Evolutionary conservation across 257 asterid species (phyloP).

Genomic region (Nicotiana otophora): DNA sequence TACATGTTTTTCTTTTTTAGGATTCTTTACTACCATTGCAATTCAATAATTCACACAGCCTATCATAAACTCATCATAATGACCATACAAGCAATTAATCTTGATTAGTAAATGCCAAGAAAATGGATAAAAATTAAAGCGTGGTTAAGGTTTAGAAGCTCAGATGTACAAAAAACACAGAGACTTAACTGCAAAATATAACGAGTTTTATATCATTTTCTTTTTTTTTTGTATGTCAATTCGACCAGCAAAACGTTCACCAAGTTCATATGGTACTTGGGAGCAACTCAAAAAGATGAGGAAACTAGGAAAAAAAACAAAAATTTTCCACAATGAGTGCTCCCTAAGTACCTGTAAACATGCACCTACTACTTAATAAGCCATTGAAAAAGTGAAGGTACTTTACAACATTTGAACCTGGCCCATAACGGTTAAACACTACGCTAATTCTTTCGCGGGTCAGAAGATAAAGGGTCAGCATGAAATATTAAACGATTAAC

Average conservation of each 20-base stretch:
- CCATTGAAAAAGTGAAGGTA: slow-evolving; percentile 9
- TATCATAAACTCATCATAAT: too few species aligned
- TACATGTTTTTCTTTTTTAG: too few species aligned
- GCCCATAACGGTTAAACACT: slow-evolving; percentile 17
- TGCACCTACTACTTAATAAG: slow-evolving; percentile 18
- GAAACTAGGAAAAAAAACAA: slow-evolving; percentile 44
- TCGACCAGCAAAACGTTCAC: slow-evolving; percentile 13
- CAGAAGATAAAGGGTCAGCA: slow-evolving; percentile 36
- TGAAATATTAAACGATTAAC: slow-evolving; percentile 15
- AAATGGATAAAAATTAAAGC: too few species aligned
- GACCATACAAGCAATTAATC: neutral
- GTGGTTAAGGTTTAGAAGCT: neutral
- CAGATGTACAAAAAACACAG: neutral
- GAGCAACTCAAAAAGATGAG: slow-evolving; percentile 29
- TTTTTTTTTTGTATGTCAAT: slow-evolving; percentile 19
- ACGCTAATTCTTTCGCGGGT: slow-evolving; percentile 34
- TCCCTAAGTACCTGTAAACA: slow-evolving; percentile 12
- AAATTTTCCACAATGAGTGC: slow-evolving; percentile 46
- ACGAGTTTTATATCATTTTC: slow-evolving; percentile 14
- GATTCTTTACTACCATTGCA: too few species aligned
- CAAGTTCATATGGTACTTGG: slow-evolving; percentile 21
- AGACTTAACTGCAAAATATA: neutral
- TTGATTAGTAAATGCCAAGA: neutral
- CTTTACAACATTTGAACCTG: slow-evolving; percentile 39
- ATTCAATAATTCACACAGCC: too few species aligned